phyloP scores from a whole-genome alignment of 441 rosid genomes.

The Cnidoscolus chayamansa region DNA sequence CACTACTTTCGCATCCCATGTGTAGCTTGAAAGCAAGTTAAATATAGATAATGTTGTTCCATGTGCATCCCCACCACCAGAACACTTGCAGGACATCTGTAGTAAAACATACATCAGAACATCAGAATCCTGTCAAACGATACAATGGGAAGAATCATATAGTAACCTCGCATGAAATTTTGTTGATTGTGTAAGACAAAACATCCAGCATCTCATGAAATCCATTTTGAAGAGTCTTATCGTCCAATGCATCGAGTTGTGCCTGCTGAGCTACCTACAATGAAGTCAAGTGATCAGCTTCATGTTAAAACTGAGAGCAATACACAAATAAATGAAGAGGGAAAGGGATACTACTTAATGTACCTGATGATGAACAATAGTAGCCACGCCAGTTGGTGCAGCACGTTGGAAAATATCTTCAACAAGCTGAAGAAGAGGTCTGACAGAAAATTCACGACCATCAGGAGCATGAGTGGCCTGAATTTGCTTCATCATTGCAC shows the following conservation, averaged over 20 bases:
- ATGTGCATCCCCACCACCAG: conserved; percentile 55
- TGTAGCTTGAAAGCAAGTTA: conserved; percentile 43
- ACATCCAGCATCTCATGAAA: conserved; percentile 38
- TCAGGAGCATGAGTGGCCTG: conserved; percentile 58
- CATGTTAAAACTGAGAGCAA: neutral
- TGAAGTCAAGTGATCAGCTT: neutral
- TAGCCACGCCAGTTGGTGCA: conserved; percentile 2
- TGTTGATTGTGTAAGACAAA: conserved; percentile 40
- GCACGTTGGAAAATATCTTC: conserved; percentile 53
- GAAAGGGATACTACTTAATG: neutral
- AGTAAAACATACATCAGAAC: neutral
- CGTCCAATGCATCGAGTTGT: conserved; percentile 40
- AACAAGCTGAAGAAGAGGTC: conserved; percentile 43
- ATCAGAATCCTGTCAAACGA: neutral
- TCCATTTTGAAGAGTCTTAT: conserved; percentile 32
- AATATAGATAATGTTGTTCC: conserved; percentile 52
- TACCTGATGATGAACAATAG: conserved; percentile 18
- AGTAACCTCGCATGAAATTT: conserved; percentile 57
- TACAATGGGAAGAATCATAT: neutral
- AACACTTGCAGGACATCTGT: conserved; percentile 65
- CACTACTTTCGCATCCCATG: conserved; percentile 74
- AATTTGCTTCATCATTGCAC: conserved; percentile 50
- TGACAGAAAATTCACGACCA: conserved; percentile 42
- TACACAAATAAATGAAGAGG: neutral
- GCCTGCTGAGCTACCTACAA: conserved; percentile 30